These are phyloP conservation scores for Vaccinium vitisidaea DNA, from an alignment of 148 eudicot genomes.

Conservation along the genomic window DNA sequence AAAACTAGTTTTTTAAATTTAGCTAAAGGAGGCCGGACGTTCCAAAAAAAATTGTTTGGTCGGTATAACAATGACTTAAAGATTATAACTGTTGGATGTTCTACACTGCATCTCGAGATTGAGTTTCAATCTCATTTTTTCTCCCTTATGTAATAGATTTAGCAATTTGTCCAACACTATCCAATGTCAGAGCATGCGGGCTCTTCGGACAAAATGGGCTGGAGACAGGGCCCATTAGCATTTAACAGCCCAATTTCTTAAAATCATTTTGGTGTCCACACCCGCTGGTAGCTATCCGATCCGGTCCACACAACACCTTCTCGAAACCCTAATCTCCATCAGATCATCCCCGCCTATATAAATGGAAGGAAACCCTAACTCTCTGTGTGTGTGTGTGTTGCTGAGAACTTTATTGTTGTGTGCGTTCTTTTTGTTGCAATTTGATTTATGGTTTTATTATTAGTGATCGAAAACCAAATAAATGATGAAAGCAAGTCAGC, in stretches of 20 bases:
- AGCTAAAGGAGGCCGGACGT: too few relatives aligned
- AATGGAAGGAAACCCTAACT: not conserved
- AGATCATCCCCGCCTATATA: not conserved
- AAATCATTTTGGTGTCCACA: not conserved
- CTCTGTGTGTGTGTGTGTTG: too few relatives aligned
- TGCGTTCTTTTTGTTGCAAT: not conserved
- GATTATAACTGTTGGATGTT: too few relatives aligned
- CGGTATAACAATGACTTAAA: too few relatives aligned
- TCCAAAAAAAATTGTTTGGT: too few relatives aligned
- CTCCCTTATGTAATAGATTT: too few relatives aligned
- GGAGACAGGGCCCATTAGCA: not conserved
- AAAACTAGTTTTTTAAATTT: too few relatives aligned
- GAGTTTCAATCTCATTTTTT: too few relatives aligned
- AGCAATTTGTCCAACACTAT: not conserved
- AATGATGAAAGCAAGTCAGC: slow-evolving; percentile 41
- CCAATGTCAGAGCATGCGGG: not conserved
- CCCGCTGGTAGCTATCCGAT: not conserved
- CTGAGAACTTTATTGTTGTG: not conserved
- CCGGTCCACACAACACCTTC: not conserved
- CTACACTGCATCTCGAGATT: too few relatives aligned
- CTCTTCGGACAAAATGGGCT: not conserved
- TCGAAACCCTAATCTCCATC: slow-evolving; percentile 1
- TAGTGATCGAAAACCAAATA: not conserved
- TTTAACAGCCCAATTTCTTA: not conserved
- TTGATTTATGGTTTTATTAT: too few relatives aligned